Evolutionary conservation across 2,329 filamentous ascomycete species (phyloP).

Genomic region (Fusarium nematophilum): DNA sequence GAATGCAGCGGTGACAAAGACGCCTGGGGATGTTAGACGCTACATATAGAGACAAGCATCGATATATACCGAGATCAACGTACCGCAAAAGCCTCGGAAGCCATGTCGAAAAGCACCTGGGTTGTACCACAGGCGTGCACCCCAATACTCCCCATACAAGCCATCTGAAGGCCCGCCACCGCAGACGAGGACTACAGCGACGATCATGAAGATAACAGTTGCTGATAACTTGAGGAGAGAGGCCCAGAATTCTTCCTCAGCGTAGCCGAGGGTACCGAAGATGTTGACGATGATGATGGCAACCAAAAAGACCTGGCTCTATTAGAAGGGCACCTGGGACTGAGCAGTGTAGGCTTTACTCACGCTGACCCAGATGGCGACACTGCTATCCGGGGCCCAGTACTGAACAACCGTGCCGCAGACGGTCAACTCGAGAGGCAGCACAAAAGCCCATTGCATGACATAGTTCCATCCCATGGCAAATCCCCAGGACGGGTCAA

Average conservation of each 20-base stretch:
- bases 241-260: constrained; percentile 70
- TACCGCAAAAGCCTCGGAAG: constrained; percentile 78
- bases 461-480: constrained; percentile 63
- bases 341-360: neutral
- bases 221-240: constrained; percentile 67
- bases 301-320: constrained; percentile 60
- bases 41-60: rapidly evolving
- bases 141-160: constrained; percentile 58
- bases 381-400: constrained; percentile 58
- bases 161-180: constrained; percentile 68
- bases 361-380: constrained; percentile 64
- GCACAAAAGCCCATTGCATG: constrained; percentile 57
- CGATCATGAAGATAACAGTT: constrained; percentile 72
- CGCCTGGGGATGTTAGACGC: constrained; percentile 23
- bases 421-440: constrained; percentile 61
- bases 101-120: constrained; percentile 74
- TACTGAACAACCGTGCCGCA: constrained; percentile 61
- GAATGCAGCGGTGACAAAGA: constrained; percentile 75
- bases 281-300: constrained; percentile 65
- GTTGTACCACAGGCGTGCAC: constrained; percentile 62
- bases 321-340: neutral
- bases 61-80: constrained; percentile 55
- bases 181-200: constrained; percentile 67
- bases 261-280: constrained; percentile 67
- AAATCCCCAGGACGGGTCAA: constrained; percentile 62